These are phyloP conservation scores for Nyssa sinensis DNA, from an alignment of 148 eudicot genomes.

Conservation along the genomic window DNA sequence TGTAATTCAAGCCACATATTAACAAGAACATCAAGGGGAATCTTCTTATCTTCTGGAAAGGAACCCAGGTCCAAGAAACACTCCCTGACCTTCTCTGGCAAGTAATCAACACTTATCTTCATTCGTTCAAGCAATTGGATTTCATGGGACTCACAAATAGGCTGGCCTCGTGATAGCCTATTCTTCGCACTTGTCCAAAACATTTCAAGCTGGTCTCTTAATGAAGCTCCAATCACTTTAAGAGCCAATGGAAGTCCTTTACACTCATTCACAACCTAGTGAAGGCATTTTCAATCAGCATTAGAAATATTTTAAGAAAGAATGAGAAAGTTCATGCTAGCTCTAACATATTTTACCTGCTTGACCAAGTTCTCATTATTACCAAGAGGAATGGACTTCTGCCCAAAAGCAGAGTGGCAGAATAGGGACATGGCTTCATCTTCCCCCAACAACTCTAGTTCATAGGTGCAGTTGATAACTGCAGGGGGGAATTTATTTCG, in stretches of 20 bases:
- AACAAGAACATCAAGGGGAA: slow-evolving; percentile 68
- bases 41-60: slow-evolving; percentile 77
- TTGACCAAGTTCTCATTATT: slow-evolving; percentile 50
- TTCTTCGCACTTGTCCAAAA: slow-evolving; percentile 75
- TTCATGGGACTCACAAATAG: slow-evolving; percentile 80
- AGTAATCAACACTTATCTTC: slow-evolving; percentile 60
- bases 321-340: not conserved
- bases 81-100: slow-evolving; percentile 62
- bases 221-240: slow-evolving; percentile 82
- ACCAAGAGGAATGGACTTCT: slow-evolving; percentile 42
- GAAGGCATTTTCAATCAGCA: slow-evolving; percentile 17
- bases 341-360: slow-evolving; percentile 37
- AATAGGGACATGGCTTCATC: slow-evolving; percentile 69
- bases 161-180: slow-evolving; percentile 60
- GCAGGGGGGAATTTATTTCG: slow-evolving; percentile 57
- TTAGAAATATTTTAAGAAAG: not conserved
- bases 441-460: slow-evolving; percentile 57
- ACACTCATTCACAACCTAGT: slow-evolving; percentile 73
- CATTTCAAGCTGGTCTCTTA: slow-evolving; percentile 62
- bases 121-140: slow-evolving; percentile 57
- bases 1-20: slow-evolving; percentile 85
- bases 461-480: slow-evolving; percentile 48
- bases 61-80: slow-evolving; percentile 86
- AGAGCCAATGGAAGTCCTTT: slow-evolving; percentile 86
- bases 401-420: slow-evolving; percentile 71